phyloP scores from a whole-genome alignment of 768 basidiomycete genomes.

The Zangia roseola region DNA sequence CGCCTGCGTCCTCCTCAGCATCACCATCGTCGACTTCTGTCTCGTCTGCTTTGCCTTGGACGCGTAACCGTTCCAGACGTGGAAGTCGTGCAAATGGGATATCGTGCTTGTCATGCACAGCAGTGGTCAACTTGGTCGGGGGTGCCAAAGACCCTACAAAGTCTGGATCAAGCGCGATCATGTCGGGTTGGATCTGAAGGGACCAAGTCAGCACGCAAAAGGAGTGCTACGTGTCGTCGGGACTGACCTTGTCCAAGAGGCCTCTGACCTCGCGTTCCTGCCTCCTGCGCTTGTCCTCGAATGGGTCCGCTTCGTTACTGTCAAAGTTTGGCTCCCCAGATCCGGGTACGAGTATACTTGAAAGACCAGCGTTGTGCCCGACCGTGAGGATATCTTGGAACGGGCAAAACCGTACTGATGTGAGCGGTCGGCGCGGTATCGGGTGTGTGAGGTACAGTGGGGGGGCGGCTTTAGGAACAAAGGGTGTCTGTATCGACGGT shows the following conservation, averaged over 20 bases:
- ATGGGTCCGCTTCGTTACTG: conserved; percentile 90
- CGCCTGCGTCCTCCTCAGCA: conserved; percentile 39
- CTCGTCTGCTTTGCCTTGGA: conserved; percentile 72
- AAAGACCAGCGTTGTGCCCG: conserved; percentile 76
- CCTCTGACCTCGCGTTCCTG: conserved; percentile 89
- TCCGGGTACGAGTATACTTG: conserved; percentile 87
- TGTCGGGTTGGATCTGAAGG: conserved; percentile 82
- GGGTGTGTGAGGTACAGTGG: conserved; percentile 90
- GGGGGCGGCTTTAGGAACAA: conserved; percentile 50
- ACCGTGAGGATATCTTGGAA: conserved; percentile 84
- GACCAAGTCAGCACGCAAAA: background rate
- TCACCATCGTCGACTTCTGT: conserved; percentile 45
- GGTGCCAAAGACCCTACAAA: conserved; percentile 70
- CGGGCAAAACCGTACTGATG: conserved; percentile 79
- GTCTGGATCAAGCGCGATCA: conserved; percentile 83
- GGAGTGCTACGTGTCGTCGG: background rate
- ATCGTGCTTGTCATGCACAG: conserved; percentile 42
- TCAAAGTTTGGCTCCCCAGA: conserved; percentile 95
- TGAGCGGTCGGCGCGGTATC: conserved; percentile 75
- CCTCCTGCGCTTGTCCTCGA: conserved; percentile 77
- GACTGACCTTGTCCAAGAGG: conserved; percentile 80
- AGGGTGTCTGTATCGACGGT: conserved; percentile 59
- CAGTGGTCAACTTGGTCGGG: conserved; percentile 55
- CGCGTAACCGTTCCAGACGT: conserved; percentile 60
- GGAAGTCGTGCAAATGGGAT: conserved; percentile 71